Percentiles rank a stretch among this genome's conserved stretches.
phyloP scores from a whole-genome alignment of 2,329 filamentous ascomycete genomes.

The Tolypocladium amazonense region DNA sequence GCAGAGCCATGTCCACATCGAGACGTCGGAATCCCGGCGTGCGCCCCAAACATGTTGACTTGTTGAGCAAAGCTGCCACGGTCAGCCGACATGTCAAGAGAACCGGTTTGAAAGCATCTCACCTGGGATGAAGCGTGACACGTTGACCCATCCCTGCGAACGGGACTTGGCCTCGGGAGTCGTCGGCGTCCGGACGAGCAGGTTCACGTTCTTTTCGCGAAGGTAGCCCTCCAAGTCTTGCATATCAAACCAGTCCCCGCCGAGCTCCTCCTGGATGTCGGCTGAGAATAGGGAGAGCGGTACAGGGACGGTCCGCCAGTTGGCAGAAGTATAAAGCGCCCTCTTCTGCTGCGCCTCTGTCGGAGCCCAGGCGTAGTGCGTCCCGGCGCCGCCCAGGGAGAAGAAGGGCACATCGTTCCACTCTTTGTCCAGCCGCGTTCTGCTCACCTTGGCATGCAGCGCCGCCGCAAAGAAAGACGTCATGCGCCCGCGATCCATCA shows the following conservation, averaged over 20 bases:
- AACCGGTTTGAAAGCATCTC: neutral
- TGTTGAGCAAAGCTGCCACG: constrained; percentile 3
- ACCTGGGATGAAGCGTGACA: neutral
- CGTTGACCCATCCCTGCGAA: neutral
- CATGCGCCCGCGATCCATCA: constrained; percentile 5
- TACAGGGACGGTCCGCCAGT: constrained; percentile 2
- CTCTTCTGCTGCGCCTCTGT: neutral
- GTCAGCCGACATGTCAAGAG: neutral
- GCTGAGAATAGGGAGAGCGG: constrained; percentile 4
- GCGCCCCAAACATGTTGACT: constrained; percentile 5
- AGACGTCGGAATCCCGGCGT: constrained; percentile 6
- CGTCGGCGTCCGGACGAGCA: neutral
- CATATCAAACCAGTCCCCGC: constrained; percentile 9
- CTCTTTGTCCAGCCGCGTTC: neutral
- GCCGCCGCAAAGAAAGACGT: constrained; percentile 6
- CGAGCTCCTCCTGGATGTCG: constrained; percentile 4
- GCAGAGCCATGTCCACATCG: constrained; percentile 5
- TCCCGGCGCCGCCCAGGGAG: constrained; percentile 55
- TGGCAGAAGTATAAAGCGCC: neutral
- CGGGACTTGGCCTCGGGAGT: neutral
- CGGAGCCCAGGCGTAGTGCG: constrained; percentile 13
- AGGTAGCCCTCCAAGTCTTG: constrained; percentile 8
- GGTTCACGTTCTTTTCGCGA: constrained; percentile 1
- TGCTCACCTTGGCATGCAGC: constrained; percentile 5
- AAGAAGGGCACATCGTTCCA: constrained; percentile 36